Base-by-base conservation (phyloP, 345 rosid genomes). In the Salix arbutifolia region DNA sequence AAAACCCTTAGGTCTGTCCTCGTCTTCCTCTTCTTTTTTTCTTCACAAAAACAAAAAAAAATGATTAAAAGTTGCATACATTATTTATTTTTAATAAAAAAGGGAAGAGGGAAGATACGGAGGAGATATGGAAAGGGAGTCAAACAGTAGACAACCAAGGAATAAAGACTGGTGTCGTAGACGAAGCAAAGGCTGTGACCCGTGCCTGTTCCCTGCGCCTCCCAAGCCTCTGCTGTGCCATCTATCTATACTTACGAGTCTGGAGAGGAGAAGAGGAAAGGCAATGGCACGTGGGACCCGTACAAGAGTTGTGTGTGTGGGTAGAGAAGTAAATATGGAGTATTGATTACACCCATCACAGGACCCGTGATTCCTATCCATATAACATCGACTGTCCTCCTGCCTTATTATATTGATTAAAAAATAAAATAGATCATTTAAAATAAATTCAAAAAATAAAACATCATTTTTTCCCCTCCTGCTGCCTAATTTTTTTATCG, bases 291-390 rank as follows among this genome's bases (percentile, higher is more conserved):
- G 68, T 3, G 6, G 44, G 44, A 9, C 12, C 44, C 44, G 11
- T 9, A 40, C 12, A 9, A 2, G 11, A 40, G 44, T 42, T 42
- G 46, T 11, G 35, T 14, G 69, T 58, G 37, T 68, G 61, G 77
- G 80, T 72, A 56, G 66, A 38, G 78, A 81, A 73, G 69, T 76
- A 58, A 73, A 76, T 44, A 28, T 0, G 31, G 74, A 17, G 73
- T 25, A 82, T 77, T 82, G 42, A 82, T 74, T 58, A 14, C 76
- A 64, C 44, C 13, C 84, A 74, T 70, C 79, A 82, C 66, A 65
- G 53, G 76, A 70, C 81, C 79, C 84, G 84, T 82, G 84, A 82
- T 38, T 13, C 17, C 67, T 53, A 70, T 73, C 77, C 69, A 10
- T 7, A 66, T 35, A 35, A 35, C 37, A 35, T 35, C 37, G 37